These are phyloP conservation scores for Pleurotus eryngii DNA, from an alignment of 768 basidiomycete genomes.

Conservation along the genomic window DNA sequence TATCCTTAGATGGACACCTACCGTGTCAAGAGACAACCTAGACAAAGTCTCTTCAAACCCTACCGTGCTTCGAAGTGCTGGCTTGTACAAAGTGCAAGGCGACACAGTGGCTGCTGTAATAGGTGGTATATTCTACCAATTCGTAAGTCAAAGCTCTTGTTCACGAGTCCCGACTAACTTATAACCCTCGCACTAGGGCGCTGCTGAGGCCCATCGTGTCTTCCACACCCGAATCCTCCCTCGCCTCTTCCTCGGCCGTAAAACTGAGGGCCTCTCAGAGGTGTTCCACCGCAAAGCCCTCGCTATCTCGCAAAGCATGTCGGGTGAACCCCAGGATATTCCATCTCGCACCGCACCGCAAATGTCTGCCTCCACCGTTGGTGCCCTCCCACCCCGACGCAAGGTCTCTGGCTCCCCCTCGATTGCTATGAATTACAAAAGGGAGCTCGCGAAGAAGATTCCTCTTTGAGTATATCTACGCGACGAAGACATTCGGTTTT, in stretches of 20 bases:
- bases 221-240: slow-evolving; percentile 52
- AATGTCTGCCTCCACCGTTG: no score
- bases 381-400: no score
- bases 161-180: slow-evolving; percentile 3
- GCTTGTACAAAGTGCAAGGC: slow-evolving; percentile 76
- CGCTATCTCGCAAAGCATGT: slow-evolving; percentile 40
- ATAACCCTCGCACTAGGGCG: slow-evolving; percentile 33
- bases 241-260: slow-evolving; percentile 28
- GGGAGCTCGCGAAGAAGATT: no score
- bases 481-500: no score
- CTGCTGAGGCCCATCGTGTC: slow-evolving; percentile 41
- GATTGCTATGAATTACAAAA: no score
- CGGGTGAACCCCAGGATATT: neutral
- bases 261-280: slow-evolving; percentile 37
- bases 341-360: no score
- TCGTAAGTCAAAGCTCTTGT: slow-evolving; percentile 47
- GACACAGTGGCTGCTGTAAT: slow-evolving; percentile 73
- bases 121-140: slow-evolving; percentile 78
- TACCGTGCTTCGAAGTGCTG: slow-evolving; percentile 50
- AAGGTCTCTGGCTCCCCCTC: no score
- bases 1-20: slow-evolving; percentile 73
- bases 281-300: slow-evolving; percentile 47
- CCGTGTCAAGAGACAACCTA: slow-evolving; percentile 38
- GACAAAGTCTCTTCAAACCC: slow-evolving; percentile 29
- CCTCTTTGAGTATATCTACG: no score